Conservation (phyloP, 139 green algal genomes). For the Helicosporidium sp. region DNA sequence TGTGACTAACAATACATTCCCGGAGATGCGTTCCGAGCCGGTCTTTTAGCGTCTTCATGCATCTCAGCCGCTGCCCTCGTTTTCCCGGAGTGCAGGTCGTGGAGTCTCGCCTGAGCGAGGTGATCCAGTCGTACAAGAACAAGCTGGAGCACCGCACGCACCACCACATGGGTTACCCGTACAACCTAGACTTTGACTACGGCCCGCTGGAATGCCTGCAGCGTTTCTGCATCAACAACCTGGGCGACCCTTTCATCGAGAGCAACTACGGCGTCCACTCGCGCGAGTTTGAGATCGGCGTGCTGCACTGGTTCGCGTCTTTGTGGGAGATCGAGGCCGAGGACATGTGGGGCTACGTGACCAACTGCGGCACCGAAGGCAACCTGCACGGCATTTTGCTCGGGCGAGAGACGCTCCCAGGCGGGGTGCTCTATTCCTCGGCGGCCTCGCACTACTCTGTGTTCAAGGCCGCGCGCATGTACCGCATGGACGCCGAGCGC, state of each 20-base stretch:
- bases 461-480: constrained; percentile 89
- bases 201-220: constrained; percentile 60
- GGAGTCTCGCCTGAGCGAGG: constrained; percentile 29
- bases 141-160: constrained; percentile 55
- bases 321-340: constrained; percentile 83
- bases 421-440: constrained; percentile 75
- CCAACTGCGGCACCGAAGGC: constrained; percentile 92
- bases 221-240: constrained; percentile 92
- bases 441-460: constrained; percentile 89
- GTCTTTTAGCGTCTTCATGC: not conserved
- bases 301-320: constrained; percentile 90
- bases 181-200: constrained; percentile 98
- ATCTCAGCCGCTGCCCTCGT: not conserved
- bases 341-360: constrained; percentile 97
- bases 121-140: constrained; percentile 58
- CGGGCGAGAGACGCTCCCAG: constrained; percentile 64
- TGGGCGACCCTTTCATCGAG: constrained; percentile 92
- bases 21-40: not conserved
- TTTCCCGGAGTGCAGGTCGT: constrained; percentile 41
- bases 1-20: not conserved
- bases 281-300: constrained; percentile 69
- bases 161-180: constrained; percentile 88
- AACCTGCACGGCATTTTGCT: constrained; percentile 94
- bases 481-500: constrained; percentile 79
- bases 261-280: constrained; percentile 92